Base-by-base conservation (phyloP, 1,139 yeast genomes). In the Debaryomyces coudertii region DNA sequence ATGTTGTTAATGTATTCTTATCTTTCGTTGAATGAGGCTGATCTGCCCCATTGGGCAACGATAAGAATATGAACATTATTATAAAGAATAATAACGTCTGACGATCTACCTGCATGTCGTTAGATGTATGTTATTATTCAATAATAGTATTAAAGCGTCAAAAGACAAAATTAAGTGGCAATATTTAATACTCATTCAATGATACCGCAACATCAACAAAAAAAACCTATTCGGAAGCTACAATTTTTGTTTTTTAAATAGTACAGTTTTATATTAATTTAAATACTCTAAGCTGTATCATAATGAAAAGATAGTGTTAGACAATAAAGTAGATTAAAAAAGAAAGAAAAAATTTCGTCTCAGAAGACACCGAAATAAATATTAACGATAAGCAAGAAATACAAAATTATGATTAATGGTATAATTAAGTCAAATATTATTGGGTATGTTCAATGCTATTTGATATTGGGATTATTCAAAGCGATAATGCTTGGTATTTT, bases 41-140 rank as follows among this genome's bases (percentile, higher is more conserved):
- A 14, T 69, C 73, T 30, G 56, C 54, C 3, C 67, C 66, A 15
- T 55, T 53, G 22, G 68, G 72, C 35, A 71, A 57, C 28, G 67
- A 56, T 15, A 70, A 53, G 56, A 73, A 66, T 12, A 71, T 60
- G 52, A 73, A 63, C 66, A 73, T 62, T 40, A 72, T 57, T 39
- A 73, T 60, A 50, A 72, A 59, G 57, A 71, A 68, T 38, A 73
- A 50, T 42, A 72, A 54, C 34, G 75, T 67, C 47, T 69, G 73
- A 37, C 74, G 62, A 51, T 73, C 76, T n/a, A 68, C 55, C 47
- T 68, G 67, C 68, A 62, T 63, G 18, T 16, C 30, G 25, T 28
- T 34, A 35, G 43, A 27, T 15, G 20, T 28, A 12, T 16, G 12
- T 31, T 30, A 22, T 31, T 40, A 39, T 40, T 18, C 43, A 8